Base-by-base conservation (phyloP, 2,329 filamentous ascomycete genomes). In the Ascochyta rabiei region DNA sequence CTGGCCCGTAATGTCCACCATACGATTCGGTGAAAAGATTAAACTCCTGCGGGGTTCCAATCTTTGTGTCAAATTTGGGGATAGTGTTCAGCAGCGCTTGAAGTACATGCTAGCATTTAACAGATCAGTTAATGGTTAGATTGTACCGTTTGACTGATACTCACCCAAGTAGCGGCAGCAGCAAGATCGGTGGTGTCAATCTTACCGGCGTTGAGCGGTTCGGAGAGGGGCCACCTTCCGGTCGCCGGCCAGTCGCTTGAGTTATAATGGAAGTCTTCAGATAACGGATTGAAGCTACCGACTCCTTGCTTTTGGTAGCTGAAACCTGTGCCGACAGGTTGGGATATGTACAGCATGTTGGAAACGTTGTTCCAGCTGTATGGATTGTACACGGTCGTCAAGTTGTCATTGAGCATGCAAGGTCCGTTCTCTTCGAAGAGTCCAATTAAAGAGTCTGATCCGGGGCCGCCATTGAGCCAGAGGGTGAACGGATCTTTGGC, bases 291-390 rank as follows among this genome's bases (percentile, higher is more conserved):
- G 38, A 66, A 55, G 47, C 59, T 63, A 15, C 62, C 62, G 16
- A 61, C 60, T 15, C 45, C 60, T 35, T 63, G 50, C 37, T 62
- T 49, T 33, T 65, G 59, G 26, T 65, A 84, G 6, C 80, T 82
- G 67, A 84, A 83, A 2, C 84, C 84, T 24, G 81, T 80, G 30
- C 82, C 82, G n/a, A 84, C 75, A 9, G 85, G 85, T 70, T 87
- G 84, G 48, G 83, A 84, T 46, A 88, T 75, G 71, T 86, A 87
- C 9, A 88, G 74, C 71, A 88, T 75, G 66, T 86, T 86, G 31
- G 80, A 83, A 23, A 80, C 80, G 56, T 85, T 81, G 61, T 80
- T 85, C 83, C 83, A 88, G 8, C 80, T 80, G 72, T 85, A 82
- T 4, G 83, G 82, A 64, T 88, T 88, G 67, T 76, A 74, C 4